Evolutionary conservation across 495 filamentous ascomycete genomes (phyloP).

Genomic region (Trichodelitschia bisporula): DNA sequence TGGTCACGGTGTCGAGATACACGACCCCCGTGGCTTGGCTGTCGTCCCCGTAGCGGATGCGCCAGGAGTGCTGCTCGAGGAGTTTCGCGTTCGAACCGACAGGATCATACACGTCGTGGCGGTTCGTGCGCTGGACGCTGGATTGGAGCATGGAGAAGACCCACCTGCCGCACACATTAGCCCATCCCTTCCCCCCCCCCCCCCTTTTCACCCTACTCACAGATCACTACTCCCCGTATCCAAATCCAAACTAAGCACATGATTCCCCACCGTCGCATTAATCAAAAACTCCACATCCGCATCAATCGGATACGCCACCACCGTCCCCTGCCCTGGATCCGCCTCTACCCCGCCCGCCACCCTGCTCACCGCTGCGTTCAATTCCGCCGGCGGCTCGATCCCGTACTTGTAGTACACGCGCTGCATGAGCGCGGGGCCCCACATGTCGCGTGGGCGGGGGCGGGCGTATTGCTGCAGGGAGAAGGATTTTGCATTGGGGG

Average conservation of each 20-base stretch:
- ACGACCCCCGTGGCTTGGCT: constrained; percentile 39
- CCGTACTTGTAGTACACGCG: constrained; percentile 16
- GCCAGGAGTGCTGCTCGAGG: constrained; percentile 23
- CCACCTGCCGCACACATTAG: constrained; percentile 6
- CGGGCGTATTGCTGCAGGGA: no score
- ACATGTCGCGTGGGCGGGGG: no score
- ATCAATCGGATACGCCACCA: no score
- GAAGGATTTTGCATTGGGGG: no score
- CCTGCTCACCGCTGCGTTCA: no score
- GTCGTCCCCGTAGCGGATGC: constrained; percentile 48
- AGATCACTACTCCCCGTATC: no score
- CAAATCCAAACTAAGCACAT: neutral
- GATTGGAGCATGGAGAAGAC: constrained; percentile 6
- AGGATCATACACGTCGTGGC: neutral
- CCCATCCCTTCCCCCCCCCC: no score
- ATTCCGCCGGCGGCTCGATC: no score
- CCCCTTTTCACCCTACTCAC: no score
- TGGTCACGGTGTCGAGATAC: constrained; percentile 40
- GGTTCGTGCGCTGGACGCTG: neutral
- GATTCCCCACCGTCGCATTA: neutral
- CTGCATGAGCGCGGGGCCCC: constrained; percentile 3
- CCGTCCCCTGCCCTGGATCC: no score
- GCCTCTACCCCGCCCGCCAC: no score
- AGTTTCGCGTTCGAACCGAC: neutral
- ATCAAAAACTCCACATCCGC: no score